A percentile compares a stretch with the other conserved stretches of the same genome.
Conservation (phyloP, 345 rosid genomes). For the Lepidium aucheri region DNA sequence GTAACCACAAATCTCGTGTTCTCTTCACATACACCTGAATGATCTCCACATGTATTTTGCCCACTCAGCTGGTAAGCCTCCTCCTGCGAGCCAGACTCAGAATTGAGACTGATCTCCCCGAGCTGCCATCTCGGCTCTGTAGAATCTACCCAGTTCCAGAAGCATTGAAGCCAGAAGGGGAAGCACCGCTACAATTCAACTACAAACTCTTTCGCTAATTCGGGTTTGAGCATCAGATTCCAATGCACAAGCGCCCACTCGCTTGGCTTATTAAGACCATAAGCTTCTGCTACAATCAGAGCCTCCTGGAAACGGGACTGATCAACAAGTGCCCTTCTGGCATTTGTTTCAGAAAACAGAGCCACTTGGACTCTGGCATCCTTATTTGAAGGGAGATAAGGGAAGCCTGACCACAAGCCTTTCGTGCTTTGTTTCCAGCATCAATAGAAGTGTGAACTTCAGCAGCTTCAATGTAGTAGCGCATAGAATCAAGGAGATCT, state of each 20-base stretch:
- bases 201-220: slow-evolving; percentile 76
- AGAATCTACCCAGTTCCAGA: slow-evolving; percentile 71
- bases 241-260: slow-evolving; percentile 96
- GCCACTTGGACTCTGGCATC: slow-evolving; percentile 94
- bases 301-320: slow-evolving; percentile 95
- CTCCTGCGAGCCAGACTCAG: slow-evolving; percentile 91
- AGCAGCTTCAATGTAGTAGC: slow-evolving; percentile 90
- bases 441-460: slow-evolving; percentile 89
- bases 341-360: slow-evolving; percentile 81
- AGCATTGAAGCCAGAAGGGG: slow-evolving; percentile 91
- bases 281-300: slow-evolving; percentile 93
- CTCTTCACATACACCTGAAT: slow-evolving; percentile 82
- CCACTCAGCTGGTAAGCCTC: slow-evolving; percentile 93
- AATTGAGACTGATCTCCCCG: slow-evolving; percentile 93
- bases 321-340: slow-evolving; percentile 76
- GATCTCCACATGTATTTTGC: slow-evolving; percentile 88
- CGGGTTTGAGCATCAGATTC: slow-evolving; percentile 94
- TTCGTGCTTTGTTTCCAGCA: slow-evolving; percentile 87
- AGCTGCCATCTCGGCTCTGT: slow-evolving; percentile 83
- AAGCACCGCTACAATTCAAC: slow-evolving; percentile 91
- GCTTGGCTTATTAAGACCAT: slow-evolving; percentile 82
- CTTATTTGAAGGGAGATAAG: slow-evolving; percentile 95
- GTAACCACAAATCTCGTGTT: slow-evolving; percentile 70
- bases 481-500: slow-evolving; percentile 92
- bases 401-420: slow-evolving; percentile 86